phyloP scores from a whole-genome alignment of 306 rosid species.

The Begonia peltatifolia region DNA sequence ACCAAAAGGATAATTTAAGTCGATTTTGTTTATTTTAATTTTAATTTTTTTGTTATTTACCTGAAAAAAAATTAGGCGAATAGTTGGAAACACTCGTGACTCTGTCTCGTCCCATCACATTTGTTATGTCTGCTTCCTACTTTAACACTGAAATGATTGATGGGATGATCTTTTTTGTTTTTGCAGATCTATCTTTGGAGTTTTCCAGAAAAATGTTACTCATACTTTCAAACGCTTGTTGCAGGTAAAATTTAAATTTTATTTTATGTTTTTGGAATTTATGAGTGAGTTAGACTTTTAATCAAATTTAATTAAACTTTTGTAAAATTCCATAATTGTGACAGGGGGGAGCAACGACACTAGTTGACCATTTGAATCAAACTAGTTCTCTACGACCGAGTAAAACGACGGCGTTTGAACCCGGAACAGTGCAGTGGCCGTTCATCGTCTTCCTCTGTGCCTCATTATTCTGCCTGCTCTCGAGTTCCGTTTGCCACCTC shows the following conservation, averaged over 20 bases:
- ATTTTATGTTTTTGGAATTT: too few species aligned
- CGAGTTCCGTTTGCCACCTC: slow-evolving; percentile 90
- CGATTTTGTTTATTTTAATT: too few species aligned
- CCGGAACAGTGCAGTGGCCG: slow-evolving; percentile 55
- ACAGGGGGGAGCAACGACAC: slow-evolving; percentile 44
- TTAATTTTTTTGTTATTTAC: too few species aligned
- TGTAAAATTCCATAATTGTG: not conserved
- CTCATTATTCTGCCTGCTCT: slow-evolving; percentile 85
- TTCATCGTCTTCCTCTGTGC: slow-evolving; percentile 79
- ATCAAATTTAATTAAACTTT: too few species aligned
- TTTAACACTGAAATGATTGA: too few species aligned
- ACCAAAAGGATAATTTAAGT: too few species aligned
- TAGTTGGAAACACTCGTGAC: too few species aligned
- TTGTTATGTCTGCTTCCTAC: too few species aligned
- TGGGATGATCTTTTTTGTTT: too few species aligned
- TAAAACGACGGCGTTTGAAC: not conserved
- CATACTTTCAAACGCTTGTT: slow-evolving; percentile 27
- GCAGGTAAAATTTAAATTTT: slow-evolving; percentile 10
- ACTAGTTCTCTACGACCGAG: slow-evolving; percentile 3
- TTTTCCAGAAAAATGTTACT: slow-evolving; percentile 47
- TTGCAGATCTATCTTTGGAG: slow-evolving; percentile 45
- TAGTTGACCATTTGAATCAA: slow-evolving; percentile 30
- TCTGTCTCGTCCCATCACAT: too few species aligned
- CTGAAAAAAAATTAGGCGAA: too few species aligned
- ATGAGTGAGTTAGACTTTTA: too few species aligned